These are phyloP conservation scores for Viola odorata DNA, from an alignment of 345 rosid species.

Conservation along the genomic window DNA sequence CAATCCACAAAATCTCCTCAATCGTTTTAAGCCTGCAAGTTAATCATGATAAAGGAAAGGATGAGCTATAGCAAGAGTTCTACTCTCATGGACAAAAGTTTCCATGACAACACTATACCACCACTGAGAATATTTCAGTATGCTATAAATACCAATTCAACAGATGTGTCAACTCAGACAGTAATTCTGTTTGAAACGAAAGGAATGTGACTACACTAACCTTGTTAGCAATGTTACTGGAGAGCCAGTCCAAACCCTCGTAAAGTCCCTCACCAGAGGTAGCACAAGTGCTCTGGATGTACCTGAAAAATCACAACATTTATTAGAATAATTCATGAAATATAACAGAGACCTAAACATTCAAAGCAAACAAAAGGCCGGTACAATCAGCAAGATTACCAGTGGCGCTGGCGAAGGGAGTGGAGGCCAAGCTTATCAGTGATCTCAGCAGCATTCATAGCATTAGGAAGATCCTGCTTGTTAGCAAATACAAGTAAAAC, in stretches of 20 bases:
- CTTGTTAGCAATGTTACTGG: constrained; percentile 19
- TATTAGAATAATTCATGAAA: neutral
- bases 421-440: too few species aligned
- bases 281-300: constrained; percentile 15
- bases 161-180: neutral
- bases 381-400: neutral
- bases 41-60: neutral
- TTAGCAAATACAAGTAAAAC: constrained; percentile 18
- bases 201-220: neutral
- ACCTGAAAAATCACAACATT: constrained; percentile 2
- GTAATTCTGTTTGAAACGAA: too few species aligned
- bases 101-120: too few species aligned
- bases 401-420: constrained; percentile 17
- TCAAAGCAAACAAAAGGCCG: neutral
- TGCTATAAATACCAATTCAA: too few species aligned
- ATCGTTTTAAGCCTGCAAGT: constrained; percentile 35
- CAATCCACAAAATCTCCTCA: constrained; percentile 19
- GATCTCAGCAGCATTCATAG: constrained; percentile 6
- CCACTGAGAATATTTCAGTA: too few species aligned
- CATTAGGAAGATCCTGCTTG: constrained; percentile 23
- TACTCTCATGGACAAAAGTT: too few species aligned
- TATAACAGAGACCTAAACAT: neutral
- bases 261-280: constrained; percentile 8
- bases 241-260: constrained; percentile 19
- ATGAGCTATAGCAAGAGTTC: too few species aligned